These are phyloP conservation scores for Psophocarpus tetragonolobus DNA, from an alignment of 306 rosid species.

Conservation along the genomic window DNA sequence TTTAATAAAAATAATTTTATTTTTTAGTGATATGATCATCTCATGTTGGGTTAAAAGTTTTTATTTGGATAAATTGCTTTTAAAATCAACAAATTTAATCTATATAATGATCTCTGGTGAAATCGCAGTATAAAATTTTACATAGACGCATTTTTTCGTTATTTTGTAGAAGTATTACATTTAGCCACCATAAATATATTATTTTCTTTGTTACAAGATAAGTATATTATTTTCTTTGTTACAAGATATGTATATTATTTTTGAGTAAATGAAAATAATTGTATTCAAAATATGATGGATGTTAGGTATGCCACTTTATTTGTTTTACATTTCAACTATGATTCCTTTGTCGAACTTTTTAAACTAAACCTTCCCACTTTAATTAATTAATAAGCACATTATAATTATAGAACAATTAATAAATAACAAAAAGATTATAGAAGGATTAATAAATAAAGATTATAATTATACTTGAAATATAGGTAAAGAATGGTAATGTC, in stretches of 20 bases:
- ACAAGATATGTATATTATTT: background rate
- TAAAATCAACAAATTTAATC: too few relatives aligned
- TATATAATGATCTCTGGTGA: too few relatives aligned
- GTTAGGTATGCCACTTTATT: background rate
- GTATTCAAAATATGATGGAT: background rate
- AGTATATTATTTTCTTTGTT: background rate
- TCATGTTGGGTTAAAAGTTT: too few relatives aligned
- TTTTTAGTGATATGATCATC: too few relatives aligned
- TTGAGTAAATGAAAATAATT: background rate
- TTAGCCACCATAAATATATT: too few relatives aligned
- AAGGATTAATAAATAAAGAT: background rate
- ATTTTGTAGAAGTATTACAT: too few relatives aligned
- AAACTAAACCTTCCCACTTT: background rate
- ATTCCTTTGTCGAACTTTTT: background rate
- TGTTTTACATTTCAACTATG: background rate
- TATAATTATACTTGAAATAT: background rate
- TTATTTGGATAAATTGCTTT: too few relatives aligned
- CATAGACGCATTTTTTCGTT: too few relatives aligned
- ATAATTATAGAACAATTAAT: background rate
- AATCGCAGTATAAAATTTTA: too few relatives aligned
- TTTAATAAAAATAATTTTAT: too few relatives aligned
- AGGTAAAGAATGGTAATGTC: background rate
- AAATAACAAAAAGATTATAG: background rate
- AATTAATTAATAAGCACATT: background rate
- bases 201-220: too few relatives aligned